Evolutionary conservation across 805 yeast genomes (phyloP), one percentile per base, ranked within the genome.

Genomic region (Candida mattraensis): DNA sequence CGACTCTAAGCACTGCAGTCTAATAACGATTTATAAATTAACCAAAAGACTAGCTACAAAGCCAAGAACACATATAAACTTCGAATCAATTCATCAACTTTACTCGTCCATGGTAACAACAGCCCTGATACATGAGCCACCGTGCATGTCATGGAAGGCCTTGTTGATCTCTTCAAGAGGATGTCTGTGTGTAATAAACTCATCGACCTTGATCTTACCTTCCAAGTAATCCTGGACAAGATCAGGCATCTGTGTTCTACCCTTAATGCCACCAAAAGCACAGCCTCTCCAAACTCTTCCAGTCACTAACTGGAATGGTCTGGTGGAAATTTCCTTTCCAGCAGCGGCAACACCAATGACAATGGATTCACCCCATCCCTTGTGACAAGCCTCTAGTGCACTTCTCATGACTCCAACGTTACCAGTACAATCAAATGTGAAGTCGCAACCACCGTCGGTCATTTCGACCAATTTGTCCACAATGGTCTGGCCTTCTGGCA

Each of bases 191-290:
- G 99, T 93, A 56, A 93, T 85, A 66, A 87, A 93, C 62, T 93
- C 96, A 57, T 88, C 96, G 46, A 91, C 95, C 72, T 83, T 86
- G 59, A 91, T 71, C 49, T 70, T 72, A 50, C 96, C 96, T 28
- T 67, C 64, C 70, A 85, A 64, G 66, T 91, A 91, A 61, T 84
- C 89, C 40, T 87, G 82, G 39, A 93, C 95, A 40, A 89, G 73
- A 14, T 80, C 87, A 33, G 95, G 97, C 71, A 93, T 76, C 70
- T 93, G 96, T 25, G 96, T 61, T 72, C 97, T 84, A 60, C 99
- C 98, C 70, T 93, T 93, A 59, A 93, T 88, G 63, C 98, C 99
- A 56, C 99, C 99, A 54, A 87, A 93, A n/a, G 99, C 99, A 58
- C 95, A 87, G 54, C 99, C 99, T 64, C 78, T 85, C 98, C 99